Evolutionary conservation across 768 basidiomycete species (phyloP).

Genomic region (Serendipita vermifera): DNA sequence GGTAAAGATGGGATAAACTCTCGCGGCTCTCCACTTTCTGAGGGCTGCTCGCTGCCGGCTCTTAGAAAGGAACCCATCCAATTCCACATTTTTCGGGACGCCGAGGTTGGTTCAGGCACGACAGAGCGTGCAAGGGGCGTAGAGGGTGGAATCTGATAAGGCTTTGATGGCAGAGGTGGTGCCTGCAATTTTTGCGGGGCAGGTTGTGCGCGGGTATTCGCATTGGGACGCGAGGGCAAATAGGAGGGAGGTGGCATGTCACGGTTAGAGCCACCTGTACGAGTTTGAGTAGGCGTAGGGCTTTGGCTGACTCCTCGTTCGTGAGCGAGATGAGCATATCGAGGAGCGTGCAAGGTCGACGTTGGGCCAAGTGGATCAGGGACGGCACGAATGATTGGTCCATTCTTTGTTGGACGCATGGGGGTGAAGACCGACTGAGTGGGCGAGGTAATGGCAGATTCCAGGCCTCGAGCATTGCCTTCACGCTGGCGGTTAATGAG

Average conservation of each 20-base stretch:
- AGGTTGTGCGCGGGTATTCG: not conserved
- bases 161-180: not conserved
- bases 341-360: too few relatives aligned
- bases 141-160: constrained; percentile 4
- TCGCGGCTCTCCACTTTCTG: not conserved
- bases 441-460: not conserved
- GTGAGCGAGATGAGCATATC: too few relatives aligned
- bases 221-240: not conserved
- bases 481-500: not conserved
- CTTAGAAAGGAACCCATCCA: constrained; percentile 8
- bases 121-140: not conserved
- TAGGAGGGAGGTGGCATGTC: constrained; percentile 4
- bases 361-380: too few relatives aligned
- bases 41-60: not conserved
- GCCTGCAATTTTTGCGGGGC: too few relatives aligned
- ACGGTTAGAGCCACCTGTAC: too few relatives aligned
- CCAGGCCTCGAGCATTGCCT: not conserved
- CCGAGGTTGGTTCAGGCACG: not conserved
- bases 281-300: too few relatives aligned
- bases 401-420: not conserved
- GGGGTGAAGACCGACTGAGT: not conserved
- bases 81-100: constrained; percentile 2
- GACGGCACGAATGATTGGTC: too few relatives aligned
- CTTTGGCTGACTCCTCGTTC: too few relatives aligned
- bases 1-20: not conserved